Conservation (phyloP, 2,329 filamentous ascomycete species). For the Pseudopithomyces maydicus region DNA sequence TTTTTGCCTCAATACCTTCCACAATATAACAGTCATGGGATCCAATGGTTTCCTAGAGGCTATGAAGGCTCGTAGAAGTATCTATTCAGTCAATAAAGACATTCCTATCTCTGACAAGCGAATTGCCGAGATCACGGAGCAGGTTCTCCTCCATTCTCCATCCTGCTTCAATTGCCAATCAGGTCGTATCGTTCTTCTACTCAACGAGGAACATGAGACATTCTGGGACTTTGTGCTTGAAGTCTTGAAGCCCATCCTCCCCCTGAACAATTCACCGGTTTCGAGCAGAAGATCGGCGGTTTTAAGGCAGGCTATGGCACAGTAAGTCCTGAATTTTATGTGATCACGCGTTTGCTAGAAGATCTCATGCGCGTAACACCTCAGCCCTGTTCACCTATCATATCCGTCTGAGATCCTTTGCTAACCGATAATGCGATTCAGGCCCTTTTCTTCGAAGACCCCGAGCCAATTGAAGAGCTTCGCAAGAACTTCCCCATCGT, state of each 20-base stretch:
- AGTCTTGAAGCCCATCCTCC: constrained; percentile 69
- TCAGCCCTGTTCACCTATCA: too few species aligned
- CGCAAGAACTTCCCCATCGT: constrained; percentile 73
- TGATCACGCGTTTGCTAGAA: too few species aligned
- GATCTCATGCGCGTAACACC: too few species aligned
- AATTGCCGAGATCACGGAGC: constrained; percentile 66
- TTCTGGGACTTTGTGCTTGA: constrained; percentile 78
- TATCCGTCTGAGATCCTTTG: too few species aligned
- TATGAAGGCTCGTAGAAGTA: constrained; percentile 69
- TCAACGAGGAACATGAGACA: constrained; percentile 82
- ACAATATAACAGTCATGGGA: constrained; percentile 47
- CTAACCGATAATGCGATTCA: constrained; percentile 27
- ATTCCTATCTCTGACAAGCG: constrained; percentile 62
- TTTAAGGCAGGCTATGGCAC: background rate
- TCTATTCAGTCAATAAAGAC: constrained; percentile 70
- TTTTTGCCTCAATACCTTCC: too few species aligned
- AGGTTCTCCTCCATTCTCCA: constrained; percentile 70
- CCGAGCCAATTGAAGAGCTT: constrained; percentile 66
- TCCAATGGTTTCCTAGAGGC: constrained; percentile 62
- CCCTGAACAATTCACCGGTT: constrained; percentile 42
- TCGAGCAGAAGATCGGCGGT: background rate
- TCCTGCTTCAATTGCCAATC: constrained; percentile 88
- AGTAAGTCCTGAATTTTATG: too few species aligned
- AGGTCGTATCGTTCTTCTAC: constrained; percentile 76
- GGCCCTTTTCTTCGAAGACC: constrained; percentile 87